Base-by-base conservation (phyloP, 2,329 filamentous ascomycete species). In the Stagonosporopsis rhizophila region DNA sequence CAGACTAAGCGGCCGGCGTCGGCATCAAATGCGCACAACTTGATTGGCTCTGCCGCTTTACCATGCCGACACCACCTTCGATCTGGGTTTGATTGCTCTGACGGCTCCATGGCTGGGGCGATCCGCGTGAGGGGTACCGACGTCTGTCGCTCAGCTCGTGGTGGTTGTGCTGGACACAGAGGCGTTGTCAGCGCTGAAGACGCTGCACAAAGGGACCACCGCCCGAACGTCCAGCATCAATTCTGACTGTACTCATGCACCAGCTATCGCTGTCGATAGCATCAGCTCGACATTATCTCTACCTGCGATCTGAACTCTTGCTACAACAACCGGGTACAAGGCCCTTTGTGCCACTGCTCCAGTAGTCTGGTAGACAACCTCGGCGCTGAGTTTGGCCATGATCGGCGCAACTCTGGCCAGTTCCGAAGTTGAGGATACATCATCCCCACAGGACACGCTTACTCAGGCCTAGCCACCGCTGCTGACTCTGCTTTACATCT, bases 41-140 rank as follows among this genome's bases (percentile, higher is more conserved):
- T 67, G 52, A 72, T 72, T 72, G 70, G 70, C 19, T 44, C 35
- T 44, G 42, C 54, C 52, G 44, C 48, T 44, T 28, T 44, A 48
- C 44, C 20, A 50, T 60, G 60, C 66, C 64, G 60, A 52, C 51
- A 50, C 61, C 52, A 53, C 34, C n/a, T 56, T 54, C 37, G 45
- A 55, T 62, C 59, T 60, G 55, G 54, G 53, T 56, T 63, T 59
- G 32, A 64, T 60, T 62, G 55, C 40, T 30, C 49, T 42, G 54
- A 52, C 52, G 54, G 62, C 55, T 50, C 28, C 40, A 56, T 60
- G 56, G 41, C 47, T 51, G 44, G 49, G 37, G 46, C 48, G 40
- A 58, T 61, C 52, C 52, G 59, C 37, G 45, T 56, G 55, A 58
- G 55, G 55, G 55, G 55, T 49, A 45, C 39, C 44, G 39, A 44